phyloP scores from a whole-genome alignment of 805 yeast species.

The Scheffersomyces stipitis region DNA sequence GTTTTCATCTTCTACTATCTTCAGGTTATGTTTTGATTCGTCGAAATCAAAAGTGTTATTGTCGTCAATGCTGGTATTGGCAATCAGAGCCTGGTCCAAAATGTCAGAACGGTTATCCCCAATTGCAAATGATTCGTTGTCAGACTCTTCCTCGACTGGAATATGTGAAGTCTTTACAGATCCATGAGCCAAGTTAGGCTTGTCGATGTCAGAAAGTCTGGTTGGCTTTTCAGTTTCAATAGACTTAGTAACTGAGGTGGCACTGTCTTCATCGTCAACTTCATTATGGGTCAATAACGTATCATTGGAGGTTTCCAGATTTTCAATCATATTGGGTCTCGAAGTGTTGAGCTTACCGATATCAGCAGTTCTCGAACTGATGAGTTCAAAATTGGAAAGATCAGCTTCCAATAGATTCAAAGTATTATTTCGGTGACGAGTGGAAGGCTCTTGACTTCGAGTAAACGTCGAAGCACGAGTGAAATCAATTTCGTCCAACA shows the following conservation, averaged over 20 bases:
- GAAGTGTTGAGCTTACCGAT: constrained; percentile 23
- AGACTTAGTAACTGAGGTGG: too few relatives aligned
- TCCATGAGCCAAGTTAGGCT: constrained; percentile 11
- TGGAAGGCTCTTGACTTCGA: not conserved
- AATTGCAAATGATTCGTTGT: constrained; percentile 1
- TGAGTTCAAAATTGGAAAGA: constrained; percentile 24
- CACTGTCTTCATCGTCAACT: constrained; percentile 6
- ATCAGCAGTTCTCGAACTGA: constrained; percentile 29
- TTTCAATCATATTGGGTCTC: constrained; percentile 24
- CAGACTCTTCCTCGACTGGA: constrained; percentile 1
- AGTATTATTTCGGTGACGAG: not conserved
- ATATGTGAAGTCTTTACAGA: not conserved
- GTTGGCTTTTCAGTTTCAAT: constrained; percentile 26
- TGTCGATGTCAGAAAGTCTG: constrained; percentile 8
- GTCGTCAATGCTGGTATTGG: constrained; percentile 13
- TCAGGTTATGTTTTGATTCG: not conserved
- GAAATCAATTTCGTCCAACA: constrained; percentile 16
- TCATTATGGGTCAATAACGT: constrained; percentile 20
- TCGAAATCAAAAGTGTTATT: constrained; percentile 1
- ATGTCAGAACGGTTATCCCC: constrained; percentile 15
- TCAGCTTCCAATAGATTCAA: constrained; percentile 15
- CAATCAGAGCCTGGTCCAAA: constrained; percentile 22
- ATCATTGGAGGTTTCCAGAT: constrained; percentile 23
- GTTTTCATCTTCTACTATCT: constrained; percentile 3
- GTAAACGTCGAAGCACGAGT: not conserved